A percentile compares a stretch with the other conserved stretches of the same genome.
Evolutionary conservation across 345 rosid species (phyloP).

Genomic region (Alliaria petiolata): DNA sequence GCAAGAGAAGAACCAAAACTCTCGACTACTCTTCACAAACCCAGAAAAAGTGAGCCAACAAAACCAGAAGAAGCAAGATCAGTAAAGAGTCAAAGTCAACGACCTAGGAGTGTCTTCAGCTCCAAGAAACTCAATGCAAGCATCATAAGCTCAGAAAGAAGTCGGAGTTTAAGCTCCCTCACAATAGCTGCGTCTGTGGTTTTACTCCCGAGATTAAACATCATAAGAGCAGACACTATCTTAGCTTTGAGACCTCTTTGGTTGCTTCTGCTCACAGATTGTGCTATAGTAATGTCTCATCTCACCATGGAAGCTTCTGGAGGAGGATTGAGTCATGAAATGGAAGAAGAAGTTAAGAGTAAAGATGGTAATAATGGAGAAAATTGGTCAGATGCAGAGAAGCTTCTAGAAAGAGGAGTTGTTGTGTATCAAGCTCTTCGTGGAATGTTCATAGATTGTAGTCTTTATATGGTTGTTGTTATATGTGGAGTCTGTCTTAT

Average conservation of each 20-base stretch:
- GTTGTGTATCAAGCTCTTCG: slow-evolving; percentile 52
- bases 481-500: slow-evolving; percentile 39
- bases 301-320: slow-evolving; percentile 34
- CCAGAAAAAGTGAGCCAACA: background rate
- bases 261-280: slow-evolving; percentile 55
- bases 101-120: slow-evolving; percentile 35
- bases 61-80: slow-evolving; percentile 18
- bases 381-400: slow-evolving; percentile 53
- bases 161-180: slow-evolving; percentile 54
- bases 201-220: slow-evolving; percentile 39
- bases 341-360: slow-evolving; percentile 27
- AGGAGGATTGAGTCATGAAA: slow-evolving; percentile 30
- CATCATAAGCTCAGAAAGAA: slow-evolving; percentile 49
- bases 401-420: slow-evolving; percentile 72
- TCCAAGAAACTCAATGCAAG: slow-evolving; percentile 53
- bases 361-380: slow-evolving; percentile 27
- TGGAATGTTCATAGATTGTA: slow-evolving; percentile 70
- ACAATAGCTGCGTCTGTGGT: slow-evolving; percentile 54
- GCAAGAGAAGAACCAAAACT: slow-evolving; percentile 14
- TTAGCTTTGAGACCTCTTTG: slow-evolving; percentile 58
- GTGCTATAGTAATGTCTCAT: slow-evolving; percentile 42
- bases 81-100: slow-evolving; percentile 15
- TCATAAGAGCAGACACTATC: slow-evolving; percentile 39
- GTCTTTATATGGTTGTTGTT: slow-evolving; percentile 62
- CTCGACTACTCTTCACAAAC: background rate